Evolutionary conservation across 129 eudicot species (phyloP).

Genomic region (Dittrichia graveolens): DNA sequence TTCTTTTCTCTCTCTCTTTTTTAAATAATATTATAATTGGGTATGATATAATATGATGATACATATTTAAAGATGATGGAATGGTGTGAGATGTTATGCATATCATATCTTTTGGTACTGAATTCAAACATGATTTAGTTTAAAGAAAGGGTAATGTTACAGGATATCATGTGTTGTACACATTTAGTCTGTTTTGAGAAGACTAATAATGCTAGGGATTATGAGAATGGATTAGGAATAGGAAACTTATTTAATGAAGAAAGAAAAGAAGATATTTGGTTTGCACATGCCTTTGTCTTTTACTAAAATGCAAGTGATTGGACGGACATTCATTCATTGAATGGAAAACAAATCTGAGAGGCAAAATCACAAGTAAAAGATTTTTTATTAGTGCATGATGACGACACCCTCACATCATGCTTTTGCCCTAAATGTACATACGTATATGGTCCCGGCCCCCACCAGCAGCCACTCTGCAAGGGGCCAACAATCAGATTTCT

Average conservation of each 20-base stretch:
- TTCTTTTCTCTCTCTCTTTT: background rate
- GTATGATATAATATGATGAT: too few species aligned
- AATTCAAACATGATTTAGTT: too few species aligned
- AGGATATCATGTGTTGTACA: background rate
- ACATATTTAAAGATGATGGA: too few species aligned
- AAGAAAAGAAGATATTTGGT: constrained; percentile 13
- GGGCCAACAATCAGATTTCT: constrained; percentile 1
- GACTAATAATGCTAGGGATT: background rate
- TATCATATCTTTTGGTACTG: too few species aligned
- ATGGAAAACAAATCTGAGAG: constrained; percentile 16
- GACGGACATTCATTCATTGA: constrained; percentile 33
- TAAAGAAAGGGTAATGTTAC: background rate
- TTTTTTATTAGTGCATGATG: constrained; percentile 22
- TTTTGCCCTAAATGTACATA: constrained; percentile 7
- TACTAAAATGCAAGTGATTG: constrained; percentile 17
- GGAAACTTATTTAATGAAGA: background rate
- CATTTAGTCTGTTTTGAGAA: constrained; percentile 13
- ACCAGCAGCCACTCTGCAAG: background rate
- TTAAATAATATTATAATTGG: too few species aligned
- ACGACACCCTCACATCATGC: constrained; percentile 17
- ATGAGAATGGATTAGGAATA: background rate
- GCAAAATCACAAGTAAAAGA: constrained; percentile 26
- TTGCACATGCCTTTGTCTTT: constrained; percentile 14
- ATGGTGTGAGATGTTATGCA: too few species aligned
- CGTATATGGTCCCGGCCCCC: constrained; percentile 22